Conservation (phyloP, 495 filamentous ascomycete species). For the Baudoinia panamericana region DNA sequence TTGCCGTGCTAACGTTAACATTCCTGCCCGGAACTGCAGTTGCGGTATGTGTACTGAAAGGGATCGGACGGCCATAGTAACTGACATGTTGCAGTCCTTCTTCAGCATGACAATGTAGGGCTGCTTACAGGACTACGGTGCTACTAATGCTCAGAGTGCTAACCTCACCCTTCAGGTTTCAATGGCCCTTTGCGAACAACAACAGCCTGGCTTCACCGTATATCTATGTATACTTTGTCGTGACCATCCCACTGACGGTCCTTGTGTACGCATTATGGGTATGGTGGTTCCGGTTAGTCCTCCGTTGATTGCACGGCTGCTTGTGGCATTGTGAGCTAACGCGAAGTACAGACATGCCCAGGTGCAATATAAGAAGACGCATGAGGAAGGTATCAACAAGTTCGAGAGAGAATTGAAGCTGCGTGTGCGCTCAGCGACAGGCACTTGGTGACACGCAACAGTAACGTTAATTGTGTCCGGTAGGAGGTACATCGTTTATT, state of each 20-base stretch:
- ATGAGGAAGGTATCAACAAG: conserved; percentile 13
- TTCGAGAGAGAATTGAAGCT: conserved; percentile 17
- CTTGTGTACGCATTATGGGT: conserved; percentile 12
- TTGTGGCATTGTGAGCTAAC: neutral
- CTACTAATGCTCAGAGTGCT: neutral
- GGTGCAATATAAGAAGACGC: conserved; percentile 3
- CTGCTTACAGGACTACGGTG: neutral
- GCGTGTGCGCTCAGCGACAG: conserved; percentile 14
- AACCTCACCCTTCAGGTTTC: conserved; percentile 4
- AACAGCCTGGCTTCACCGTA: conserved; percentile 13
- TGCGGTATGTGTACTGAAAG: conserved; percentile 1
- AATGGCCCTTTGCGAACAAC: conserved; percentile 7
- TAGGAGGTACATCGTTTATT: too few species aligned
- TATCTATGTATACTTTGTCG: conserved; percentile 16
- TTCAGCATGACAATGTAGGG: conserved; percentile 17
- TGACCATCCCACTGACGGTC: conserved; percentile 16
- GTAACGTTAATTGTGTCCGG: too few species aligned
- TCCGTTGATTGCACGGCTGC: too few species aligned
- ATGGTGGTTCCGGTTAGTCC: conserved; percentile 13
- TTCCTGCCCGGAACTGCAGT: conserved; percentile 22
- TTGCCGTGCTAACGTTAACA: conserved; percentile 22
- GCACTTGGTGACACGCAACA: conserved; percentile 28
- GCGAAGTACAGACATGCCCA: conserved; percentile 2
- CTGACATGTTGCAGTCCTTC: conserved; percentile 10
- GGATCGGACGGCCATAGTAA: neutral